Evolutionary conservation across 176 grass and related monocot species (phyloP).

Genomic region (Musa schizocarpa): DNA sequence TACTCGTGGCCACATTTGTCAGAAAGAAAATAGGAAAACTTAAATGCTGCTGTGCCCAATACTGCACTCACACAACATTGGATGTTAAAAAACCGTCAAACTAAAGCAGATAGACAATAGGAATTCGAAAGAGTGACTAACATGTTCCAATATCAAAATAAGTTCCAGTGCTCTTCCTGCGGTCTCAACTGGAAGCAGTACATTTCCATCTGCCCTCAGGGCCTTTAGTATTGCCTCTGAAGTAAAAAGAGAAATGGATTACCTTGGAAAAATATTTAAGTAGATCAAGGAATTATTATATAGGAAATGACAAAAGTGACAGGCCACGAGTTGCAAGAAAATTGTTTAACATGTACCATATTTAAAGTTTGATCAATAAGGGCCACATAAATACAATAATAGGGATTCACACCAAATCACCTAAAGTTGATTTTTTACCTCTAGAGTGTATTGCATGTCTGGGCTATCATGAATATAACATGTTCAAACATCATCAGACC

Average conservation of each 20-base stretch:
- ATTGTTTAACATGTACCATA: not conserved
- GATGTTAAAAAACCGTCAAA: constrained; percentile 24
- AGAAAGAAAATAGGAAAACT: constrained; percentile 84
- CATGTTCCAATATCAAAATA: constrained; percentile 85
- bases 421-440: too few species aligned
- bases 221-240: constrained; percentile 67
- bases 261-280: not conserved
- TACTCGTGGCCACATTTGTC: constrained; percentile 88
- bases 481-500: not conserved
- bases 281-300: not conserved
- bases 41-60: constrained; percentile 63
- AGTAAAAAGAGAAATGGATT: constrained; percentile 14
- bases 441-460: not conserved
- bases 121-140: constrained; percentile 19
- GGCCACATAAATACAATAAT: too few species aligned
- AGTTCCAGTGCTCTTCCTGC: constrained; percentile 91
- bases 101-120: not conserved
- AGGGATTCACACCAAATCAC: too few species aligned
- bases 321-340: not conserved
- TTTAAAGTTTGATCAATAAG: too few species aligned
- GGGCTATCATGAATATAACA: not conserved
- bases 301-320: not conserved
- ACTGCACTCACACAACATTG: constrained; percentile 52
- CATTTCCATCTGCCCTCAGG: constrained; percentile 56
- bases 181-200: constrained; percentile 86